phyloP scores from a whole-genome alignment of 2,329 filamentous ascomycete genomes.

The Xylariomycetidae sp. region DNA sequence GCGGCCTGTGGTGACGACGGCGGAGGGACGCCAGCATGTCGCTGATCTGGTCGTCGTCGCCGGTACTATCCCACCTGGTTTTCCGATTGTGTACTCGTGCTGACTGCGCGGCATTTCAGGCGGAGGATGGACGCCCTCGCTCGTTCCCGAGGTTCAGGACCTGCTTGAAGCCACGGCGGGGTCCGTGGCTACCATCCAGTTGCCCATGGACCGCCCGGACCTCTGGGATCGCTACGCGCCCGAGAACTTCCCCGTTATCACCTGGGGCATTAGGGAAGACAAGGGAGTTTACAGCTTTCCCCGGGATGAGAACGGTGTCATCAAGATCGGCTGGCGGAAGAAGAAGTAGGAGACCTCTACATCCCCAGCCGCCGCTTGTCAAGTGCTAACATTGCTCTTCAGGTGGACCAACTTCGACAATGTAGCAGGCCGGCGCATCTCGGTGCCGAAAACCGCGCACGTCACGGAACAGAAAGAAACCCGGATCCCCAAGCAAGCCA shows the following conservation, averaged over 20 bases:
- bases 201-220: constrained; percentile 24
- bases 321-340: constrained; percentile 45
- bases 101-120: no score
- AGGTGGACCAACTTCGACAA: constrained; percentile 19
- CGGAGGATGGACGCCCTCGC: constrained; percentile 35
- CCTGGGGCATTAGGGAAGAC: constrained; percentile 30
- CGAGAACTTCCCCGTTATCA: constrained; percentile 37
- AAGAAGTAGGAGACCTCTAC: no score
- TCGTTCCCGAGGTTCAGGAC: constrained; percentile 32
- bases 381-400: no score
- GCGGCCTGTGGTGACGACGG: constrained; percentile 28
- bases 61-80: no score
- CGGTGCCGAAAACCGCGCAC: constrained; percentile 17
- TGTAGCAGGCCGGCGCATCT: constrained; percentile 14
- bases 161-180: constrained; percentile 42
- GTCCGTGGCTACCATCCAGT: constrained; percentile 33
- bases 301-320: constrained; percentile 31
- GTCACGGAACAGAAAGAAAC: constrained; percentile 14
- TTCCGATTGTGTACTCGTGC: no score
- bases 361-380: no score
- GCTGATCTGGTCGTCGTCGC: constrained; percentile 4
- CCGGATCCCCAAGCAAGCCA: constrained; percentile 14
- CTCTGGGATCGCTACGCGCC: constrained; percentile 33
- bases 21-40: constrained; percentile 21
- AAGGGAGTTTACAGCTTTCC: constrained; percentile 44